Evolutionary conservation across 2,329 filamentous ascomycete genomes (phyloP), one percentile per base, ranked within the genome.

Genomic region (Annulohypoxylon truncatum): DNA sequence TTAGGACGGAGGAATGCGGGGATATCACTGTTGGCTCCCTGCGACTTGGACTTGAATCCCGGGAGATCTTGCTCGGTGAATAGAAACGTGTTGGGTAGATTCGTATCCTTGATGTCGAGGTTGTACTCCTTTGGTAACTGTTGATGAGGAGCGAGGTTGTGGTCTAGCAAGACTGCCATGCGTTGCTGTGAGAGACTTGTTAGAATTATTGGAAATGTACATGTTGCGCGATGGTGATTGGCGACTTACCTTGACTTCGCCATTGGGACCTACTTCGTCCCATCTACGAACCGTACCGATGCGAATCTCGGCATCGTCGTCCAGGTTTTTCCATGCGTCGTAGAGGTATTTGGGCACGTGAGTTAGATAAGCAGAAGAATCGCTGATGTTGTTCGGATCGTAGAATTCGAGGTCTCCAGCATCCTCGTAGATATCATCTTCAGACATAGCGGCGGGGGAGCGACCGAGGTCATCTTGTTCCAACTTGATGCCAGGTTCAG

Each of bases 31-130:
- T 84, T 85, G 2, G 86, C 80, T 7, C 85, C 84, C 56, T 87
- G 84, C n/a, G 86, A 86, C 77, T 85, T 86, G 15, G 82, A 82
- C 72, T 87, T 87, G 80, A 89, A 94, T 35, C 92, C 92, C 0
- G 94, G 92, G 20, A 97, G 85, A 75, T 98, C 93, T 77, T 97
- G 94, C 80, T 99, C 96, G 40, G 92, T 94, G 76, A 99, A 99
- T 61, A 98, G 84, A 77, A 92, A 97, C 18, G 94, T 96, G 79
- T 97, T 97, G 74, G 88, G 88, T 31, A 95, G 88, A n/a, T 87
- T 77, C 58, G 78, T 75, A 52, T 84, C 83, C 59, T 80, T 89
- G 48, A 93, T 84, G 48, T 93, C 89, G 62, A 98, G 82, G 71
- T 93, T 87, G 80, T 97, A 99, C 75, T 97, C 93, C 75, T 93